These are phyloP conservation scores for Leccinum uliginosum DNA, from an alignment of 768 basidiomycete species.

Conservation along the genomic window DNA sequence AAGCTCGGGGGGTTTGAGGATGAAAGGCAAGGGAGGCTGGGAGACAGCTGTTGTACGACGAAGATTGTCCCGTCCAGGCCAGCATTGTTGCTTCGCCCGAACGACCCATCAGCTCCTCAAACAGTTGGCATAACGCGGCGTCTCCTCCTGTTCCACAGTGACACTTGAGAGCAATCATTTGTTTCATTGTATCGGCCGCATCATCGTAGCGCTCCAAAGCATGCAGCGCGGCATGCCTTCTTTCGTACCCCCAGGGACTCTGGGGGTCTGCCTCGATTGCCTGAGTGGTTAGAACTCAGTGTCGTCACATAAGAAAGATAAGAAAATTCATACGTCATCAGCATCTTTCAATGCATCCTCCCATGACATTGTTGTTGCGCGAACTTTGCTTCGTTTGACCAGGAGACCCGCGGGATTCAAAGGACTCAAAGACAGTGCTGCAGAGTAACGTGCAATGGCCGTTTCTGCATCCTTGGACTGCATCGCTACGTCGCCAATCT, in stretches of 20 bases:
- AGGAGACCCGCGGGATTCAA: neutral
- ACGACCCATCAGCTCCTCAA: constrained; percentile 3
- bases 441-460: neutral
- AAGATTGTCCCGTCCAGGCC: constrained; percentile 9
- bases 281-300: neutral
- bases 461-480: neutral
- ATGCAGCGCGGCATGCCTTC: neutral
- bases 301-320: neutral
- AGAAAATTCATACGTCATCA: neutral
- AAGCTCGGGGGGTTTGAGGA: neutral
- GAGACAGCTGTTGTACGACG: constrained; percentile 13
- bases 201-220: neutral
- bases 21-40: constrained; percentile 1
- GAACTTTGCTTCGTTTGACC: constrained; percentile 7
- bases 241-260: neutral
- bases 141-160: too few relatives aligned
- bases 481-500: neutral
- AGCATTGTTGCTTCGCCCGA: neutral
- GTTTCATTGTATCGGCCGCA: neutral
- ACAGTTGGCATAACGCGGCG: neutral
- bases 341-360: constrained; percentile 9
- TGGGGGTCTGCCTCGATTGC: neutral
- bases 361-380: neutral
- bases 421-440: neutral
- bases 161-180: neutral